Conservation (phyloP, 2,329 filamentous ascomycete genomes). For the Microdochium bolleyi region DNA sequence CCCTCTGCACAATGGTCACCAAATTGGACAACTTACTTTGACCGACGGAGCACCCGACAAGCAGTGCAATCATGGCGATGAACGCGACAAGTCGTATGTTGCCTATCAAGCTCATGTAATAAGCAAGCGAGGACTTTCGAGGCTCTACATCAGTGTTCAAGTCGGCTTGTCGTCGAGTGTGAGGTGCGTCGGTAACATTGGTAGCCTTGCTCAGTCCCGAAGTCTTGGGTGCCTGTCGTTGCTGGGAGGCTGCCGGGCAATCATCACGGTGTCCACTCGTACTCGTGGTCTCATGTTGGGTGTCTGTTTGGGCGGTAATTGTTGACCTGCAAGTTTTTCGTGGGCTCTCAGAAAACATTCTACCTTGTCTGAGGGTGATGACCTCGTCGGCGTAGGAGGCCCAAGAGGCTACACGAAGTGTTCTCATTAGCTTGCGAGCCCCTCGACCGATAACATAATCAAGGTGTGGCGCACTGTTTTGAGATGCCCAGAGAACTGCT, state of each 20-base stretch:
- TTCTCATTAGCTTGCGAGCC: neutral
- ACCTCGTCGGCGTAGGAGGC: conserved; percentile 28
- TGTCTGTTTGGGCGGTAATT: no score
- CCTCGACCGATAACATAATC: neutral
- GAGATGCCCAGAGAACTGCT: conserved; percentile 36
- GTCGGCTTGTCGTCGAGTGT: no score
- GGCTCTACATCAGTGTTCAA: neutral
- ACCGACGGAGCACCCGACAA: conserved; percentile 2
- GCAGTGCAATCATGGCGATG: conserved; percentile 7
- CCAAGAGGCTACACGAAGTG: neutral
- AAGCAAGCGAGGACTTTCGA: neutral
- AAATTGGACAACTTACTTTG: neutral
- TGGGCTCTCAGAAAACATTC: no score
- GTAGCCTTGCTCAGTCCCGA: no score
- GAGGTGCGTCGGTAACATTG: no score
- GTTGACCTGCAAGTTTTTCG: no score
- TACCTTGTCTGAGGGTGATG: conserved; percentile 23
- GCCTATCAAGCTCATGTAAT: neutral
- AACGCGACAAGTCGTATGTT: neutral
- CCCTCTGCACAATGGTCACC: no score
- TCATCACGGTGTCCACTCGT: no score
- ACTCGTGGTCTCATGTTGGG: no score
- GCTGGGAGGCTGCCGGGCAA: no score
- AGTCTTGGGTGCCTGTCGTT: no score
- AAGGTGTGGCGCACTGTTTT: no score